These are phyloP conservation scores for Saccharomycopsis hybrid DNA, from an alignment of 1,139 yeast species.

Conservation along the genomic window DNA sequence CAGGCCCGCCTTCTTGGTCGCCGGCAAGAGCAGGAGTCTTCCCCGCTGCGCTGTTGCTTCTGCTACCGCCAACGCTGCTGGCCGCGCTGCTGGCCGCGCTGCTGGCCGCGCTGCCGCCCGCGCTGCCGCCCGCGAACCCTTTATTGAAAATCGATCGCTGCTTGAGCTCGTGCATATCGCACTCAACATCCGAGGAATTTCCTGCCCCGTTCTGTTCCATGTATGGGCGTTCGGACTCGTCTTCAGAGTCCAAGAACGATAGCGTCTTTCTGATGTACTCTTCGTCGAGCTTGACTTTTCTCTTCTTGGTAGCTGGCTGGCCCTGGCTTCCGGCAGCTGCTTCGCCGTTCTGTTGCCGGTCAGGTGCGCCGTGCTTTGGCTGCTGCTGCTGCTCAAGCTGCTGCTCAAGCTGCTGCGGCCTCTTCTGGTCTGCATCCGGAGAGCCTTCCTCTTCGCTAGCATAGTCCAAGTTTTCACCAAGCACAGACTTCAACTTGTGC, in stretches of 20 bases:
- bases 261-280: slow-evolving; percentile 58
- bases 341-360: no score
- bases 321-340: not conserved
- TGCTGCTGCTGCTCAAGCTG: no score
- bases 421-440: no score
- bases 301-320: slow-evolving; percentile 24
- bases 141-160: slow-evolving; percentile 37
- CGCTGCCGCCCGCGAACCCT: no score
- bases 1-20: slow-evolving; percentile 21
- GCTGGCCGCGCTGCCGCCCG: no score
- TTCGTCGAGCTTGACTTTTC: slow-evolving; percentile 36
- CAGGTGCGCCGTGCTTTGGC: slow-evolving; percentile 22
- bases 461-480: no score
- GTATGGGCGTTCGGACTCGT: no score
- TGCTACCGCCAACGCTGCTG: not conserved
- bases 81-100: not conserved
- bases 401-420: no score
- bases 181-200: slow-evolving; percentile 6
- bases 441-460: no score
- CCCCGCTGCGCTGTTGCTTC: not conserved
- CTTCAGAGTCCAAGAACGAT: slow-evolving; percentile 49
- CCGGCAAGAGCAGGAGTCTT: slow-evolving; percentile 5
- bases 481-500: no score
- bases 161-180: slow-evolving; percentile 43
- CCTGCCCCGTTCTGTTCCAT: no score